Evolutionary conservation across 352 stramenopile species (phyloP).

Genomic region (Phytophthora cryptogea): DNA sequence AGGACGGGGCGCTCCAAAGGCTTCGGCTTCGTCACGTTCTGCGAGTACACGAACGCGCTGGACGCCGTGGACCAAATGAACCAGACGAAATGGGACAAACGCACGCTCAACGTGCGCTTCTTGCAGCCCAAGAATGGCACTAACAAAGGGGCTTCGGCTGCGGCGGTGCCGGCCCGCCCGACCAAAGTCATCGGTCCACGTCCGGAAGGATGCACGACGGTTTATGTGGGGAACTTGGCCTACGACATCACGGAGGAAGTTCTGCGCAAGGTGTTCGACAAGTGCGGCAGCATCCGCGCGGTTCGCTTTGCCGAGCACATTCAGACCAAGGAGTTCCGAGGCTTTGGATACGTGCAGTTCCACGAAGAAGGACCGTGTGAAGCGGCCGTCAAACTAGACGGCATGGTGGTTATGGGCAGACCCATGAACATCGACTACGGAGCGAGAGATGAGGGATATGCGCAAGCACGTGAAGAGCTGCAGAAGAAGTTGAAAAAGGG

Average conservation of each 20-base stretch:
- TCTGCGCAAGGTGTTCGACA: conserved; percentile 79
- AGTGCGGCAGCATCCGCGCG: conserved; percentile 76
- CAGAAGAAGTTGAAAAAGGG: conserved; percentile 81
- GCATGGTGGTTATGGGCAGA: conserved; percentile 82
- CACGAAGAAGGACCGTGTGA: conserved; percentile 89
- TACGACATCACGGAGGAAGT: conserved; percentile 94
- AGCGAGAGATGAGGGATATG: conserved; percentile 63
- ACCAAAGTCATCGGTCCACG: conserved; percentile 63
- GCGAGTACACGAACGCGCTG: conserved; percentile 77
- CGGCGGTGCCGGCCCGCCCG: conserved; percentile 19
- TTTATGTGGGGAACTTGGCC: conserved; percentile 97
- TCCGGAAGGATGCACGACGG: conserved; percentile 87
- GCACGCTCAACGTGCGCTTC: conserved; percentile 84
- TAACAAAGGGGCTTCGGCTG: background rate
- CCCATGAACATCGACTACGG: conserved; percentile 87
- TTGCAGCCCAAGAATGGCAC: conserved; percentile 68
- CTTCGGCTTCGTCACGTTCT: conserved; percentile 87
- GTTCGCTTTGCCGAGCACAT: conserved; percentile 88
- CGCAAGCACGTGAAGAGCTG: conserved; percentile 71
- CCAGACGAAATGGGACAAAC: conserved; percentile 82
- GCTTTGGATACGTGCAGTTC: conserved; percentile 94
- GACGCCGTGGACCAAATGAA: conserved; percentile 82
- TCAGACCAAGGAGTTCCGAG: conserved; percentile 84
- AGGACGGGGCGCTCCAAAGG: conserved; percentile 69
- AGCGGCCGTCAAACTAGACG: conserved; percentile 78